Percentiles rank a stretch among this genome's conserved stretches.
Evolutionary conservation across 208 protist genomes (phyloP).

Genomic region (Acanthamoeba royreba): DNA sequence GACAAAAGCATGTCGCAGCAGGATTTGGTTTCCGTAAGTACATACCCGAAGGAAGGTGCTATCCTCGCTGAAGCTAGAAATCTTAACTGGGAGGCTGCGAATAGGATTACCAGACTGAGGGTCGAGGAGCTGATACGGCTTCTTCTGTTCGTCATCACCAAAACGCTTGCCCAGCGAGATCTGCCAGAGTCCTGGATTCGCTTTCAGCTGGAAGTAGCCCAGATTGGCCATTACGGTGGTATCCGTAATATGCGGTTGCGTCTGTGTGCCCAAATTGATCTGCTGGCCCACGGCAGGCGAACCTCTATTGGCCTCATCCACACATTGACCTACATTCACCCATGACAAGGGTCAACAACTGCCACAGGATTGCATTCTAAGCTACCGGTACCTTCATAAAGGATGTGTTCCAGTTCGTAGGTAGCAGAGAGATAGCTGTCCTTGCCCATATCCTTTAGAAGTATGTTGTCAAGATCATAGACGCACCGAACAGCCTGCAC

Average conservation of each 20-base stretch:
- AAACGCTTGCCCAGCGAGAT: conserved; percentile 72
- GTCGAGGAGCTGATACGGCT: background rate
- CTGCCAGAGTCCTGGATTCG: conserved; percentile 86
- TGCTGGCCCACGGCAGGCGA: conserved; percentile 81
- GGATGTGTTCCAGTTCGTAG: conserved; percentile 88
- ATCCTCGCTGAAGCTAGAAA: too few relatives aligned
- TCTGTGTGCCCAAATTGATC: conserved; percentile 74
- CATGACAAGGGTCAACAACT: background rate
- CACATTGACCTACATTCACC: conserved; percentile 40
- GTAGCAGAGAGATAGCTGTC: conserved; percentile 74
- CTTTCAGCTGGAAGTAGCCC: conserved; percentile 97
- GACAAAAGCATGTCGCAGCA: too few relatives aligned
- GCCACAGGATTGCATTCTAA: too few relatives aligned
- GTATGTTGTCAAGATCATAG: conserved; percentile 95
- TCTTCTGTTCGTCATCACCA: background rate
- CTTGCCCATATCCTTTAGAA: conserved; percentile 78
- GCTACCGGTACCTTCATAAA: conserved; percentile 80
- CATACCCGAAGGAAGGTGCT: too few relatives aligned
- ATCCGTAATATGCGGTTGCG: conserved; percentile 70
- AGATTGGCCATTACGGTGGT: conserved; percentile 95
- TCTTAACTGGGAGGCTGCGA: background rate
- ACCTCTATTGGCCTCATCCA: background rate
- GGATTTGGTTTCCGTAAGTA: too few relatives aligned
- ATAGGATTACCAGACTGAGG: background rate
- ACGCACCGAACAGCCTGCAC: conserved; percentile 81